These are phyloP conservation scores for Urtica urens DNA, from an alignment of 306 rosid species.

Conservation along the genomic window DNA sequence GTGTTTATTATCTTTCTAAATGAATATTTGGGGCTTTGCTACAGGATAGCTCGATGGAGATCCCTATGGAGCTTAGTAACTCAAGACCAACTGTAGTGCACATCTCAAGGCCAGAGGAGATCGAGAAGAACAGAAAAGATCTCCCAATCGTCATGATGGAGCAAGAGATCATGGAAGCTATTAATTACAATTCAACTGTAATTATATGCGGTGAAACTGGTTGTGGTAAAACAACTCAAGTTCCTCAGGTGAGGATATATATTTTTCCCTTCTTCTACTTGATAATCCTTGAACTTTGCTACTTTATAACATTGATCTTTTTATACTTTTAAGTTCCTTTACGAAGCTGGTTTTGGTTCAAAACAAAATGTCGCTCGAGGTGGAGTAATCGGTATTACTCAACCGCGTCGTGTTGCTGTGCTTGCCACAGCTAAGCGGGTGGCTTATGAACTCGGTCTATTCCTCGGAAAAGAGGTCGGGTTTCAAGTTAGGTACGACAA, in stretches of 20 bases:
- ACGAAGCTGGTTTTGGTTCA: slow-evolving; percentile 88
- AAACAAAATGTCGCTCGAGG: slow-evolving; percentile 28
- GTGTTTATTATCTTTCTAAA: background rate
- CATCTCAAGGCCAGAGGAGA: slow-evolving; percentile 58
- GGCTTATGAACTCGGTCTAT: slow-evolving; percentile 76
- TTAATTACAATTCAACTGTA: slow-evolving; percentile 54
- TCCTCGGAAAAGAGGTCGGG: slow-evolving; percentile 72
- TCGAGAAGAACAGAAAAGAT: slow-evolving; percentile 67
- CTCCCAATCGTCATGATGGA: slow-evolving; percentile 98
- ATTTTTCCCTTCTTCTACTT: slow-evolving; percentile 10
- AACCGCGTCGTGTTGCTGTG: slow-evolving; percentile 94
- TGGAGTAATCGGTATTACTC: slow-evolving; percentile 83
- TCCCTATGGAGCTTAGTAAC: slow-evolving; percentile 15
- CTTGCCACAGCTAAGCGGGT: slow-evolving; percentile 91
- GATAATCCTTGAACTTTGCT: background rate
- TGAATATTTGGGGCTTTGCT: slow-evolving; percentile 15
- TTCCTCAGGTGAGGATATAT: slow-evolving; percentile 60
- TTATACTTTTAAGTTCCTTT: slow-evolving; percentile 46
- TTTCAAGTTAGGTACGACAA: slow-evolving; percentile 94
- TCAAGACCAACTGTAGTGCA: slow-evolving; percentile 59
- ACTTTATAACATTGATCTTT: slow-evolving; percentile 3
- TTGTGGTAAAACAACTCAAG: slow-evolving; percentile 99
- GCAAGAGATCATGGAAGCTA: slow-evolving; percentile 96
- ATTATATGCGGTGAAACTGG: slow-evolving; percentile 97
- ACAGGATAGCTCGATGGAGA: slow-evolving; percentile 34